Conservation (phyloP, 108 stramenopile genomes). For the Cyclotella distinguenda region DNA sequence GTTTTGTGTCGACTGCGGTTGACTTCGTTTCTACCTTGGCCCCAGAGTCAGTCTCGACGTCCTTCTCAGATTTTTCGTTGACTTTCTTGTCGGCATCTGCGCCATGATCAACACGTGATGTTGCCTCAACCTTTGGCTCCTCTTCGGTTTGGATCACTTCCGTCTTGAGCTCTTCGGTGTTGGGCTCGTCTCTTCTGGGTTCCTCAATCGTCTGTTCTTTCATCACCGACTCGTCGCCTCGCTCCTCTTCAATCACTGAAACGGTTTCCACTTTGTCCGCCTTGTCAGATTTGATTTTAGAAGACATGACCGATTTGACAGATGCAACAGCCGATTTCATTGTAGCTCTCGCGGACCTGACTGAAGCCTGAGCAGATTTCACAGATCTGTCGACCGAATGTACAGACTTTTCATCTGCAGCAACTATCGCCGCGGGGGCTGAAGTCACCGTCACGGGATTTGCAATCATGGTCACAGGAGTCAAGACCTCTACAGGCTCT, state of each 20-base stretch:
- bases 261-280: neutral
- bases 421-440: neutral
- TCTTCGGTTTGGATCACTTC: no score
- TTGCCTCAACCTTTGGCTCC: no score
- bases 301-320: neutral
- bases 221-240: neutral
- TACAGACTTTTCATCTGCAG: neutral
- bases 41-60: no score
- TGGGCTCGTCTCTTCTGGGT: no score
- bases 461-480: neutral
- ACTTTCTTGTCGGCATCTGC: no score
- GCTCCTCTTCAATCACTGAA: neutral
- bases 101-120: no score
- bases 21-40: neutral
- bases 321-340: neutral
- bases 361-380: neutral
- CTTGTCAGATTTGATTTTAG: neutral
- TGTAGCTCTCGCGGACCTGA: no score
- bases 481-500: neutral
- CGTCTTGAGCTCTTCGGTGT: no score
- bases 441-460: neutral
- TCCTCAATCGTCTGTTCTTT: neutral
- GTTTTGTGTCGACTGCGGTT: neutral
- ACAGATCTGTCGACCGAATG: neutral
- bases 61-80: no score